These are phyloP conservation scores for Epichloe uncinata DNA, from an alignment of 2,329 filamentous ascomycete genomes.

Conservation along the genomic window DNA sequence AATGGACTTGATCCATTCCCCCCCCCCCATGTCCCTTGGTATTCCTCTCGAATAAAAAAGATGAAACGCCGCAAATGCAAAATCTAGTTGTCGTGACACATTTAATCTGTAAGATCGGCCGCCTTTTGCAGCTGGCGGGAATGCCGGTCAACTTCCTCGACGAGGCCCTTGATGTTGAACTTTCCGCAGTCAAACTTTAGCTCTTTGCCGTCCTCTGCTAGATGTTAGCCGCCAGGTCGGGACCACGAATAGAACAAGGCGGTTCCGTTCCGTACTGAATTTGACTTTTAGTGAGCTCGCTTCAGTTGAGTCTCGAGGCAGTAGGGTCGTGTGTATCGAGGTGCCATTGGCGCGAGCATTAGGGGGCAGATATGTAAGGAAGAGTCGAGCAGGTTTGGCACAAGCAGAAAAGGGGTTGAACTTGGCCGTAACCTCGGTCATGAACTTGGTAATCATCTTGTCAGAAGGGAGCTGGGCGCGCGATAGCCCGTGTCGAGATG, in stretches of 20 bases:
- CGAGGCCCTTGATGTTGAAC: slow-evolving; percentile 71
- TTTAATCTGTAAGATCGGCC: slow-evolving; percentile 54
- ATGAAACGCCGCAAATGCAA: slow-evolving; percentile 22
- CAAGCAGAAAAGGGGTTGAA: slow-evolving; percentile 84
- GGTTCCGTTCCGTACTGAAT: slow-evolving; percentile 59
- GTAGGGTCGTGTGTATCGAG: slow-evolving; percentile 62
- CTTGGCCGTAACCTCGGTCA: slow-evolving; percentile 70
- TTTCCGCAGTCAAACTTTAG: slow-evolving; percentile 70
- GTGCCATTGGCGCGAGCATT: slow-evolving; percentile 61
- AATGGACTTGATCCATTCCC: slow-evolving; percentile 8
- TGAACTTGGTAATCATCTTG: slow-evolving; percentile 72
- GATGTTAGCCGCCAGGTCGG: slow-evolving; percentile 11
- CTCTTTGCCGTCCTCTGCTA: slow-evolving; percentile 79
- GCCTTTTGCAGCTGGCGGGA: slow-evolving; percentile 70
- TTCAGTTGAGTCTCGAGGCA: slow-evolving; percentile 57
- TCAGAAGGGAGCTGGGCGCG: slow-evolving; percentile 7
- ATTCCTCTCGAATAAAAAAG: background rate
- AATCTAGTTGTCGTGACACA: slow-evolving; percentile 9
- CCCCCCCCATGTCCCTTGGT: background rate
- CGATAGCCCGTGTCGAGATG: background rate
- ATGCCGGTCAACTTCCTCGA: slow-evolving; percentile 83
- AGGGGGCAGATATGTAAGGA: slow-evolving; percentile 74
- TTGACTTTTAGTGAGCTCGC: slow-evolving; percentile 60
- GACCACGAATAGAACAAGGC: background rate
- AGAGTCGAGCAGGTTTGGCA: slow-evolving; percentile 73